Conservation (phyloP, 2,329 filamentous ascomycete species). For the Claviceps africana region DNA sequence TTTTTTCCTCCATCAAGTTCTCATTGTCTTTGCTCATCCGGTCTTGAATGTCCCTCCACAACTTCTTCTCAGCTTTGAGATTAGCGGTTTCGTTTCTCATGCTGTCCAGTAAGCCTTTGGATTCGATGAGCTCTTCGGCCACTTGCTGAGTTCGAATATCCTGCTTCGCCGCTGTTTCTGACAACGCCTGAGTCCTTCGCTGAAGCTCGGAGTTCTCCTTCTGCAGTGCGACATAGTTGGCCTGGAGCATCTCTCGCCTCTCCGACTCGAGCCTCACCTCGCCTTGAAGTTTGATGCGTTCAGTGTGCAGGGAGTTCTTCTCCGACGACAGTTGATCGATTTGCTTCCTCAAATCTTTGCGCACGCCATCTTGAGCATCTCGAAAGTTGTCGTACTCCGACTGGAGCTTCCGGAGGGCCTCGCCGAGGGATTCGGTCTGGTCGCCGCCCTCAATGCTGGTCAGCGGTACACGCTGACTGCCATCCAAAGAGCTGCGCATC, state of each 20-base stretch:
- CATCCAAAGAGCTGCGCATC: slow-evolving; percentile 58
- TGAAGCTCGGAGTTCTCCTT: slow-evolving; percentile 76
- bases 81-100: slow-evolving; percentile 85
- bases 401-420: slow-evolving; percentile 75
- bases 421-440: slow-evolving; percentile 50
- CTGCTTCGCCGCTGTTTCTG: slow-evolving; percentile 76
- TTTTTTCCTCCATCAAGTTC: slow-evolving; percentile 67
- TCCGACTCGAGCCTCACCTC: slow-evolving; percentile 72
- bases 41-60: slow-evolving; percentile 89
- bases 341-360: slow-evolving; percentile 71
- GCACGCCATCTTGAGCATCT: slow-evolving; percentile 69
- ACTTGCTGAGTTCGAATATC: slow-evolving; percentile 84
- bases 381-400: slow-evolving; percentile 80
- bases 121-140: slow-evolving; percentile 83
- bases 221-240: slow-evolving; percentile 73
- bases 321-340: slow-evolving; percentile 68
- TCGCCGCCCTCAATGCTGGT: slow-evolving; percentile 43
- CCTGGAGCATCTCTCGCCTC: slow-evolving; percentile 77
- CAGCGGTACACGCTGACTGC: slow-evolving; percentile 37
- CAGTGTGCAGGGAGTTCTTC: slow-evolving; percentile 68
- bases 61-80: slow-evolving; percentile 82
- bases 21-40: slow-evolving; percentile 83
- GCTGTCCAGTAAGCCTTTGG: slow-evolving; percentile 67
- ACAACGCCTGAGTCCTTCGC: slow-evolving; percentile 61
- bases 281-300: slow-evolving; percentile 65